Percentiles rank a stretch among this genome's conserved stretches.
phyloP scores from a whole-genome alignment of 768 basidiomycete genomes.

The Termitomyces sp. region DNA sequence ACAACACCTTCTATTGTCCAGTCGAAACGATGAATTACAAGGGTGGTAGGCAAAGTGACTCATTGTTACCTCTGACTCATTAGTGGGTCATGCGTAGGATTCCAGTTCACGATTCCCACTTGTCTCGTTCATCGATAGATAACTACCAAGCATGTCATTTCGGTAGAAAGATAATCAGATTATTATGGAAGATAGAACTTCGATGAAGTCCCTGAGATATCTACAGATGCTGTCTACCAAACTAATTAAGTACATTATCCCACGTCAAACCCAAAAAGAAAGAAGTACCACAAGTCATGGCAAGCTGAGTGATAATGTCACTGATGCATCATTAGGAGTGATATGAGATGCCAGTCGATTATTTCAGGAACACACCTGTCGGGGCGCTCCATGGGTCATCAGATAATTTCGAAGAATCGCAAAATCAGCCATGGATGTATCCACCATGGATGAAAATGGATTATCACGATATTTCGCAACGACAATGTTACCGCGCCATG shows the following conservation, averaged over 20 bases:
- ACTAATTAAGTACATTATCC: background rate
- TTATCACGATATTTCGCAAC: constrained; percentile 64
- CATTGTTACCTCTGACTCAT: too few relatives aligned
- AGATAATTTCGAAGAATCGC: constrained; percentile 79
- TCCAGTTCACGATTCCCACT: too few relatives aligned
- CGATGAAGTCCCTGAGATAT: background rate
- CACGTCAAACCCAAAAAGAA: background rate
- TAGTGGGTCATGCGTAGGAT: too few relatives aligned
- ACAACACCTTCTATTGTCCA: too few relatives aligned
- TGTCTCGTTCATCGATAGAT: background rate
- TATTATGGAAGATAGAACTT: background rate
- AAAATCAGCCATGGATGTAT: constrained; percentile 81
- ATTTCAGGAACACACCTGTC: constrained; percentile 23
- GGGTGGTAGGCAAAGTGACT: too few relatives aligned
- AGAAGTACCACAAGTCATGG: background rate
- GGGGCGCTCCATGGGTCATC: constrained; percentile 56
- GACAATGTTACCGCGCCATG: constrained; percentile 80
- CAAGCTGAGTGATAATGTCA: background rate
- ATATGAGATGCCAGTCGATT: background rate
- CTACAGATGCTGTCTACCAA: background rate
- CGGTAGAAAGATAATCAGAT: background rate
- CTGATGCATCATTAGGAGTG: background rate
- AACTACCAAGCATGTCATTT: background rate
- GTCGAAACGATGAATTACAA: too few relatives aligned
- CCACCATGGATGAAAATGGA: constrained; percentile 55